phyloP scores from a whole-genome alignment of 225 moss, liverwort and hornwort species.

The Bryum argenteum region DNA sequence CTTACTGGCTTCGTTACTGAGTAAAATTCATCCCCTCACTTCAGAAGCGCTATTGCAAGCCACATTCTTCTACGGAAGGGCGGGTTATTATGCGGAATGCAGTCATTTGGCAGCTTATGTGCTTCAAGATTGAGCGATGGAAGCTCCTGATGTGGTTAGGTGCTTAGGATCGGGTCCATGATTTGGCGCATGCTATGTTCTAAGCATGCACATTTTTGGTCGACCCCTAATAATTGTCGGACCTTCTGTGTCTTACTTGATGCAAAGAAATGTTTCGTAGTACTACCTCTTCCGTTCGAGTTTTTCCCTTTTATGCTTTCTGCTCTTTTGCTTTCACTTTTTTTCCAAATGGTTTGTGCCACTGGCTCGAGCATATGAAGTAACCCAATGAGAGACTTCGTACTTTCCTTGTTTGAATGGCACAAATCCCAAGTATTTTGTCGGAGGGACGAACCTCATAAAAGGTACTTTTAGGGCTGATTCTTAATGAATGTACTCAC shows the following conservation, averaged over 20 bases:
- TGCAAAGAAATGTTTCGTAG: neutral
- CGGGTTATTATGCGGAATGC: conserved; percentile 23
- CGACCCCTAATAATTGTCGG: conserved; percentile 37
- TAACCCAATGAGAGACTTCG: too few relatives aligned
- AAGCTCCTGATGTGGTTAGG: conserved; percentile 19
- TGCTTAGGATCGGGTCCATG: conserved; percentile 19
- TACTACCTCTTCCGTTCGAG: neutral
- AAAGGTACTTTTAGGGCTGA: too few relatives aligned
- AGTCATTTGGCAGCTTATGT: conserved; percentile 19
- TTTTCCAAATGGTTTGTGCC: too few relatives aligned
- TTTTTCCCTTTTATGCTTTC: too few relatives aligned
- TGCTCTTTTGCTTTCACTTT: too few relatives aligned
- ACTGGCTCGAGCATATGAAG: too few relatives aligned
- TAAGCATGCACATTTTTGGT: conserved; percentile 27
- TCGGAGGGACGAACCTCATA: too few relatives aligned
- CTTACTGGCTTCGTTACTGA: conserved; percentile 82
- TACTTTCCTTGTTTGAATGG: too few relatives aligned
- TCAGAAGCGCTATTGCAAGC: conserved; percentile 23
- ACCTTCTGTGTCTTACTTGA: conserved; percentile 10
- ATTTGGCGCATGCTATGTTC: conserved; percentile 29
- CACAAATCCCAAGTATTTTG: too few relatives aligned
- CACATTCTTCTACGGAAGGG: conserved; percentile 27
- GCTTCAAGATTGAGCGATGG: conserved; percentile 19
- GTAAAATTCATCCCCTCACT: neutral
- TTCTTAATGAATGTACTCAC: too few relatives aligned